These are phyloP conservation scores for Hsuehochloa calcarea DNA, from an alignment of 176 grass and related monocot species.

Conservation along the genomic window DNA sequence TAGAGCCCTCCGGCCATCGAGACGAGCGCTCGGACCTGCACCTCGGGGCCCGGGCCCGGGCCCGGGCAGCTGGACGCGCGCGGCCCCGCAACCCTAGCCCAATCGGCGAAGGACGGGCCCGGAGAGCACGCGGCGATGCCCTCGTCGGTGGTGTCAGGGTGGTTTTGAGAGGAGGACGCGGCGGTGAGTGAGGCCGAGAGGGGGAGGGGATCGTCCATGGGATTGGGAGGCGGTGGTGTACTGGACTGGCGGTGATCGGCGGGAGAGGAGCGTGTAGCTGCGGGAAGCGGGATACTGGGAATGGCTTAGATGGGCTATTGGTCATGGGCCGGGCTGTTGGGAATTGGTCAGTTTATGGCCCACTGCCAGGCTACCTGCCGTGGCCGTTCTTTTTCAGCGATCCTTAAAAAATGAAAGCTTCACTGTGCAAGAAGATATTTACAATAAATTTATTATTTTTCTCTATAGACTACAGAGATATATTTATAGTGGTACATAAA, in stretches of 20 bases:
- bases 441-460: no score
- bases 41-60: no score
- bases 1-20: no score
- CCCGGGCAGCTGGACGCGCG: neutral
- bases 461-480: no score
- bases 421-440: no score
- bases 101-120: conserved; percentile 16
- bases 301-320: neutral
- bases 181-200: neutral
- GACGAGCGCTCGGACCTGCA: no score
- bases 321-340: no score
- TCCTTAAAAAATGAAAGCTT: no score
- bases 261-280: neutral
- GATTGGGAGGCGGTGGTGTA: neutral
- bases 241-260: neutral
- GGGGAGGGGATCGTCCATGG: conserved; percentile 20
- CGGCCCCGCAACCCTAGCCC: conserved; percentile 43
- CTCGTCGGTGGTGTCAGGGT: conserved; percentile 23
- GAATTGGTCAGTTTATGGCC: neutral
- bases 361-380: neutral
- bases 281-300: neutral
- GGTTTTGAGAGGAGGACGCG: neutral
- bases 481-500: no score
- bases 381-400: no score
- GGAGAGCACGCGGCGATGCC: neutral